Conservation (phyloP, 805 yeast genomes). For the Candida argentea region DNA sequence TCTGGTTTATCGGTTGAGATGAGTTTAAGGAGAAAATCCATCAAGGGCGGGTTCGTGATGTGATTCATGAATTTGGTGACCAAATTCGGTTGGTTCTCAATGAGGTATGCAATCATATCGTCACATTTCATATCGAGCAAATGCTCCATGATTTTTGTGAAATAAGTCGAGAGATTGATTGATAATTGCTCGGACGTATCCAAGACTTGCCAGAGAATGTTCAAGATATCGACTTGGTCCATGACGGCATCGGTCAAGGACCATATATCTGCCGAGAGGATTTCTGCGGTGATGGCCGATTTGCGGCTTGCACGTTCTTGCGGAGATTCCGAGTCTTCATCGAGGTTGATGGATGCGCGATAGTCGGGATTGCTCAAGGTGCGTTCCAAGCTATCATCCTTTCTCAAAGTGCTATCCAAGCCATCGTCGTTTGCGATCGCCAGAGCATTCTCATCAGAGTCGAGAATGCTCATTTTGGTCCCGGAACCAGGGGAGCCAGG, state of each 20-base stretch:
- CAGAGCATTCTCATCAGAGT: not conserved
- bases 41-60: conserved; percentile 35
- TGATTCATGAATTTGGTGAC: conserved; percentile 34
- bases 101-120: conserved; percentile 34
- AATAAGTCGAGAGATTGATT: conserved; percentile 72
- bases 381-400: no score
- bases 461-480: conserved; percentile 2
- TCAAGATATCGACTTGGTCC: conserved; percentile 57
- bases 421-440: conserved; percentile 5
- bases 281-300: conserved; percentile 64
- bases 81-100: conserved; percentile 31
- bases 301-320: conserved; percentile 26
- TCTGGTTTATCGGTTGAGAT: conserved; percentile 39
- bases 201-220: conserved; percentile 69
- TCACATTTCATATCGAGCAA: conserved; percentile 39
- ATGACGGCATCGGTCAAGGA: conserved; percentile 82
- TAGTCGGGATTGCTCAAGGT: conserved; percentile 3
- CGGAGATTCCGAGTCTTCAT: conserved; percentile 15
- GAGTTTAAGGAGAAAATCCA: conserved; percentile 34
- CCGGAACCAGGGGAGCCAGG: conserved; percentile 1
- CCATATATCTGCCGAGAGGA: conserved; percentile 89
- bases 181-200: conserved; percentile 60
- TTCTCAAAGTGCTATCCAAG: conserved; percentile 1
- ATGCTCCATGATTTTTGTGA: conserved; percentile 82
- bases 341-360: conserved; percentile 7